phyloP scores from a whole-genome alignment of 495 filamentous ascomycete species.

The Astrothelium subdiscretum region DNA sequence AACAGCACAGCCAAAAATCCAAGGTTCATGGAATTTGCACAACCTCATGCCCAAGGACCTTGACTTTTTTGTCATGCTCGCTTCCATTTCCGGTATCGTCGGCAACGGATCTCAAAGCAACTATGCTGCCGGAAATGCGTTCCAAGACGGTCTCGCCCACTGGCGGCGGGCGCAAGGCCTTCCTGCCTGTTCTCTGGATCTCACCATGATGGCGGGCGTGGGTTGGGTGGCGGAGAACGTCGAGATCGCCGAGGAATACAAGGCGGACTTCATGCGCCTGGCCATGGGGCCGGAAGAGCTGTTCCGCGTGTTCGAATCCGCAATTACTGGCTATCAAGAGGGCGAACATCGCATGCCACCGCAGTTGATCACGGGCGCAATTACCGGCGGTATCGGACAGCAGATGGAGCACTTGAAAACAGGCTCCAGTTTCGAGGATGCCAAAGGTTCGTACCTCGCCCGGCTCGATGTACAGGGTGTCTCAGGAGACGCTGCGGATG shows the following conservation, averaged over 20 bases:
- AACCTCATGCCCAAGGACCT: neutral
- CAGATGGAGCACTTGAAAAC: constrained; percentile 4
- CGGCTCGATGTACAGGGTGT: constrained; percentile 9
- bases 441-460: constrained; percentile 9
- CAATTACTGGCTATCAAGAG: constrained; percentile 8
- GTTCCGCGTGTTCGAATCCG: constrained; percentile 5
- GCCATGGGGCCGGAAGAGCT: constrained; percentile 10
- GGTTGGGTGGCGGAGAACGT: constrained; percentile 7
- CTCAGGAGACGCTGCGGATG: constrained; percentile 3
- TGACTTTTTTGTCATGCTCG: constrained; percentile 9
- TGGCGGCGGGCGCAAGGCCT: constrained; percentile 5
- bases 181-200: neutral
- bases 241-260: constrained; percentile 8
- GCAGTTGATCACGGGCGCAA: constrained; percentile 11
- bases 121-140: constrained; percentile 7
- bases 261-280: constrained; percentile 10
- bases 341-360: constrained; percentile 6
- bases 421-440: constrained; percentile 6
- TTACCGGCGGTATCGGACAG: constrained; percentile 11
- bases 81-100: constrained; percentile 7
- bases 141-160: constrained; percentile 3
- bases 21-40: constrained; percentile 7
- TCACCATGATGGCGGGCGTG: neutral
- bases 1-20: constrained; percentile 4
- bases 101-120: constrained; percentile 5